Percentiles rank a stretch among this genome's conserved stretches.
phyloP scores from a whole-genome alignment of 139 green algal species.

The Axilococcus clingmanii region DNA sequence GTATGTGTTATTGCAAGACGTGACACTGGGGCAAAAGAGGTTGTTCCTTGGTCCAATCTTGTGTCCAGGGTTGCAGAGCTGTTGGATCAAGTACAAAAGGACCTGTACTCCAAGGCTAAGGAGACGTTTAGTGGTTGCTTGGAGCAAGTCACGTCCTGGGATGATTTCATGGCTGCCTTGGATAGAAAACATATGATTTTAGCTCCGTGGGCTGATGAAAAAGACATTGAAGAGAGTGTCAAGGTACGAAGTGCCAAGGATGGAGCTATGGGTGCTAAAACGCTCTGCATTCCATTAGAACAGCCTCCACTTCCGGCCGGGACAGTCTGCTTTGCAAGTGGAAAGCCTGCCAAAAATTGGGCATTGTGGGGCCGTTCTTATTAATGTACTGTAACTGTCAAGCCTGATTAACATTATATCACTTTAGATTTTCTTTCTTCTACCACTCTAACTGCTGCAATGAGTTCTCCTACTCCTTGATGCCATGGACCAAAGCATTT shows the following conservation, averaged over 20 bases:
- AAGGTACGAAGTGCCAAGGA: constrained; percentile 71
- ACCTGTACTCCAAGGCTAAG: constrained; percentile 65
- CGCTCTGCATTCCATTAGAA: constrained; percentile 91
- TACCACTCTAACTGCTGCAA: not conserved
- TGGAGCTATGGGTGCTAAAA: constrained; percentile 89
- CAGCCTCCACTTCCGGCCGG: constrained; percentile 70
- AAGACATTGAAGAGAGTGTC: constrained; percentile 83
- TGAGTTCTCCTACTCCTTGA: not conserved
- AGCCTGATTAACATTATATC: no score
- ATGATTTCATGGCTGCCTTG: constrained; percentile 90
- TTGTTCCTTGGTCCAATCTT: constrained; percentile 68
- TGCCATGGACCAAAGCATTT: no score
- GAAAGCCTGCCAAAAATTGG: constrained; percentile 95
- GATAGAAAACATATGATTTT: constrained; percentile 84
- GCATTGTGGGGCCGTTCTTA: constrained; percentile 91
- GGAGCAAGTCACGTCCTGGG: constrained; percentile 66
- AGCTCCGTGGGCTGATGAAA: constrained; percentile 83
- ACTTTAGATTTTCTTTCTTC: no score
- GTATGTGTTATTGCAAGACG: constrained; percentile 71
- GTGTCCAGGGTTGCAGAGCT: constrained; percentile 25
- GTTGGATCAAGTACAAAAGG: constrained; percentile 40
- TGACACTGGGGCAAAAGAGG: constrained; percentile 87
- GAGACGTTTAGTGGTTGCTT: constrained; percentile 47
- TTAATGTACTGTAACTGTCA: constrained; percentile 40
- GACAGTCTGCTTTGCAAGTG: constrained; percentile 83